Evolutionary conservation across 179 eudicot species (phyloP).

Genomic region (Silene coronaria): DNA sequence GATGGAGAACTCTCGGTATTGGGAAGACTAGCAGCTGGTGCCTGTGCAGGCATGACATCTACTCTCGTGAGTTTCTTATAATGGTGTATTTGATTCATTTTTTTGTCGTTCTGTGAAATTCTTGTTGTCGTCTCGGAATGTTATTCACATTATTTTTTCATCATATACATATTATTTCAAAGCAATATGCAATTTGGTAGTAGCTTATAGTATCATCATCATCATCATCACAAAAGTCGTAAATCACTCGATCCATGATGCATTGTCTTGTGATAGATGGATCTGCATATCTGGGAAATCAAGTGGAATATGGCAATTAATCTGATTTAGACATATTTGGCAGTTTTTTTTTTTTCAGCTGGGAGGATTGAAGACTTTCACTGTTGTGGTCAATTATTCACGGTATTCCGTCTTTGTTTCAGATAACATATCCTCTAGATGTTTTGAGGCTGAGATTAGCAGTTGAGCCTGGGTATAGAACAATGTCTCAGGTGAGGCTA

Average conservation of each 20-base stretch:
- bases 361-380: neutral
- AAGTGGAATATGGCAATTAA: neutral
- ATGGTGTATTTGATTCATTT: neutral
- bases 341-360: neutral
- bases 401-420: constrained; percentile 18
- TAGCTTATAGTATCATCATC: neutral
- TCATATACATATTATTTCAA: neutral
- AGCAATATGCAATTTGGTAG: neutral
- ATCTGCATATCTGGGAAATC: neutral
- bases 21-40: constrained; percentile 95
- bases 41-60: constrained; percentile 99
- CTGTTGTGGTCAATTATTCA: constrained; percentile 3
- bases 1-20: constrained; percentile 78
- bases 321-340: neutral
- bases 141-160: neutral
- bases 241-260: neutral
- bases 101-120: constrained; percentile 1
- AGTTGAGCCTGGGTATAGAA: constrained; percentile 76
- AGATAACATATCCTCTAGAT: constrained; percentile 96
- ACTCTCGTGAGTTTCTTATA: constrained; percentile 63
- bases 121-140: constrained; percentile 11
- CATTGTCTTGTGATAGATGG: neutral
- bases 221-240: neutral
- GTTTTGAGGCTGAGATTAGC: constrained; percentile 88
- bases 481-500: constrained; percentile 69